Evolutionary conservation across 176 grass and related monocot genomes (phyloP).

Genomic region (Cenchrus americanus): DNA sequence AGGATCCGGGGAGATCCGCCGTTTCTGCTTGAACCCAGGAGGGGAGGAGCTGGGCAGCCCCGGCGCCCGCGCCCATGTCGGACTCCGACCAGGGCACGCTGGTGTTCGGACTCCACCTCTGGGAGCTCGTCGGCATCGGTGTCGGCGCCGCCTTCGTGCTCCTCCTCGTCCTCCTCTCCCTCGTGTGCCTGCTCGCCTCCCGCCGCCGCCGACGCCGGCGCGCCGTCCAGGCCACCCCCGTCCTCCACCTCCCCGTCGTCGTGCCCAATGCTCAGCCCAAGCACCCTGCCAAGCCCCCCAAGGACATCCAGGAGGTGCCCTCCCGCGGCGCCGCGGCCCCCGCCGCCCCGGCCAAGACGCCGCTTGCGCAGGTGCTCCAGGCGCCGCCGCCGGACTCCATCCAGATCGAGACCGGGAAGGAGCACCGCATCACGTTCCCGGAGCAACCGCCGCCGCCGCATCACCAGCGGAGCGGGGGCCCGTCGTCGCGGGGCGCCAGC

Average conservation of each 20-base stretch:
- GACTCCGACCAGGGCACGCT: conserved; percentile 76
- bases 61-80: conserved; percentile 51
- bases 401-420: conserved; percentile 89
- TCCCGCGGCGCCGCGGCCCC: conserved; percentile 28
- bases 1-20: conserved; percentile 39
- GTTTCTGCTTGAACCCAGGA: conserved; percentile 18
- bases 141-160: conserved; percentile 85
- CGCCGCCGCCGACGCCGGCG: conserved; percentile 57
- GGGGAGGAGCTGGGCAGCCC: conserved; percentile 4
- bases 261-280: conserved; percentile 54
- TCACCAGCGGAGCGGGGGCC: conserved; percentile 64
- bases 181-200: conserved; percentile 66
- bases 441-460: conserved; percentile 55
- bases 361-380: conserved; percentile 47
- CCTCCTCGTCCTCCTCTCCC: conserved; percentile 77
- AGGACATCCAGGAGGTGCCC: conserved; percentile 67
- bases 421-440: conserved; percentile 89
- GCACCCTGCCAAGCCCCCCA: conserved; percentile 50
- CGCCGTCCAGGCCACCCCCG: conserved; percentile 45
- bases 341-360: conserved; percentile 26
- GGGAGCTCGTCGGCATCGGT: conserved; percentile 79
- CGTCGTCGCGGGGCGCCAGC: conserved; percentile 80
- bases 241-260: conserved; percentile 50
- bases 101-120: conserved; percentile 80
- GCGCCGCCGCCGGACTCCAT: conserved; percentile 54